phyloP scores from a whole-genome alignment of 1,284 basidiomycete species.

The Xerocomus cyaneibrunnescens region DNA sequence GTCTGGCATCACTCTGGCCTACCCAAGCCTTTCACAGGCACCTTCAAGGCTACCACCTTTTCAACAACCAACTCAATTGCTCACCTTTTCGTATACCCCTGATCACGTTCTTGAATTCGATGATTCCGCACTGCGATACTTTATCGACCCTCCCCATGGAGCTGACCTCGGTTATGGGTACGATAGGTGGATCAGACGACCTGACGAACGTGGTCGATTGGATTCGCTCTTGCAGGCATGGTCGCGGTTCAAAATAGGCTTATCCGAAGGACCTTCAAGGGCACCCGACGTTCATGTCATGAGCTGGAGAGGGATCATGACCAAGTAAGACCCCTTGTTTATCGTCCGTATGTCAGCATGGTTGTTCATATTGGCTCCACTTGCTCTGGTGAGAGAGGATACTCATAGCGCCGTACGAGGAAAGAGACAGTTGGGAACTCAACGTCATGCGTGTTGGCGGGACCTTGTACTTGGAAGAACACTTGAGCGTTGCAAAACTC shows the following conservation, averaged over 20 bases:
- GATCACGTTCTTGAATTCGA: constrained; percentile 57
- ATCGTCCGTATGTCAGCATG: constrained; percentile 9
- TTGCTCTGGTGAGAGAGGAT: constrained; percentile 54
- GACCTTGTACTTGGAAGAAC: constrained; percentile 85
- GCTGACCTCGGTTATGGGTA: constrained; percentile 67
- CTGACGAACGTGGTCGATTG: constrained; percentile 63
- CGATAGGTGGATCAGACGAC: constrained; percentile 64
- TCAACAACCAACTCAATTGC: constrained; percentile 60
- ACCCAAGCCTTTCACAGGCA: constrained; percentile 30
- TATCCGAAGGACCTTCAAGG: constrained; percentile 36
- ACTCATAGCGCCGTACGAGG: constrained; percentile 78
- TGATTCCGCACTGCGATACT: constrained; percentile 69
- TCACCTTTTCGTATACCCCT: constrained; percentile 64
- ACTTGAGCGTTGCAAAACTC: constrained; percentile 55
- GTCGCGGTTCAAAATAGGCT: constrained; percentile 40
- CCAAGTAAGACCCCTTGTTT: constrained; percentile 62
- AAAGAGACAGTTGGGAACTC: constrained; percentile 79
- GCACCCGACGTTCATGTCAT: constrained; percentile 57
- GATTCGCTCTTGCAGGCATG: constrained; percentile 63
- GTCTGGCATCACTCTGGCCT: constrained; percentile 21
- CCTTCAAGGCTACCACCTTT: constrained; percentile 44
- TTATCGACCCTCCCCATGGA: constrained; percentile 57
- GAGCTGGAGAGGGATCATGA: constrained; percentile 90
- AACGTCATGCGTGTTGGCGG: constrained; percentile 81
- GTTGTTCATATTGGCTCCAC: constrained; percentile 16